A percentile compares a stretch with the other conserved stretches of the same genome.
These are phyloP conservation scores for Olyra latifolia DNA, from an alignment of 176 grass and related monocot species.

Conservation along the genomic window DNA sequence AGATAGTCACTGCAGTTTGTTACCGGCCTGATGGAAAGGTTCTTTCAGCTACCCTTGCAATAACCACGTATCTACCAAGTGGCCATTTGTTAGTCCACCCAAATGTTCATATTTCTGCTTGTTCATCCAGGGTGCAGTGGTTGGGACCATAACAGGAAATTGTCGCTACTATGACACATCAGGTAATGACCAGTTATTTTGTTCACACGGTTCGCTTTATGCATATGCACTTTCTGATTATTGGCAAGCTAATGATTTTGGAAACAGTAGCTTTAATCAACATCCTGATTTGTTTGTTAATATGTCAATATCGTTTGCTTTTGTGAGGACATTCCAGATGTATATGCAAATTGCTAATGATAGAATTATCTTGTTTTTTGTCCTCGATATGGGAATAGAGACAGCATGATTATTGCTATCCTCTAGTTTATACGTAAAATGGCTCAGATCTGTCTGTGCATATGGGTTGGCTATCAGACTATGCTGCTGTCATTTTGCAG, in stretches of 20 bases:
- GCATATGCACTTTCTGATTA: conserved; percentile 17
- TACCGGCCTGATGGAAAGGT: conserved; percentile 88
- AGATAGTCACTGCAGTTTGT: conserved; percentile 86
- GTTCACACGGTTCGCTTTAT: conserved; percentile 29
- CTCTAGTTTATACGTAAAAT: background rate
- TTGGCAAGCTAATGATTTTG: conserved; percentile 40
- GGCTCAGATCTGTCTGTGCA: background rate
- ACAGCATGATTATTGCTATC: conserved; percentile 2
- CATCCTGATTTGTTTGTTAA: conserved; percentile 54
- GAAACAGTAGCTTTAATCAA: conserved; percentile 41
- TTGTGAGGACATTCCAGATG: conserved; percentile 14
- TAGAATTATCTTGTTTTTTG: conserved; percentile 17
- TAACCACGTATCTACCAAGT: conserved; percentile 14
- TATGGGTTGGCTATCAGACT: background rate
- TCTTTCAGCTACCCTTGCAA: conserved; percentile 20
- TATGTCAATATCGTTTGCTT: conserved; percentile 41
- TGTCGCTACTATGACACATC: conserved; percentile 78
- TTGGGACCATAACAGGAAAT: conserved; percentile 83
- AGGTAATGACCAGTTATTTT: conserved; percentile 62
- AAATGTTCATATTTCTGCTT: conserved; percentile 35
- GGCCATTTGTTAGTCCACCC: background rate
- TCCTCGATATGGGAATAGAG: background rate
- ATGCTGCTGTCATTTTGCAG: background rate
- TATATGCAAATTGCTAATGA: conserved; percentile 36
- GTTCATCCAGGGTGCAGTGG: conserved; percentile 59